Percentiles rank a stretch among this genome's conserved stretches.
These are phyloP conservation scores for Triglochin maritima DNA, from an alignment of 106 monocot genomes.

Conservation along the genomic window DNA sequence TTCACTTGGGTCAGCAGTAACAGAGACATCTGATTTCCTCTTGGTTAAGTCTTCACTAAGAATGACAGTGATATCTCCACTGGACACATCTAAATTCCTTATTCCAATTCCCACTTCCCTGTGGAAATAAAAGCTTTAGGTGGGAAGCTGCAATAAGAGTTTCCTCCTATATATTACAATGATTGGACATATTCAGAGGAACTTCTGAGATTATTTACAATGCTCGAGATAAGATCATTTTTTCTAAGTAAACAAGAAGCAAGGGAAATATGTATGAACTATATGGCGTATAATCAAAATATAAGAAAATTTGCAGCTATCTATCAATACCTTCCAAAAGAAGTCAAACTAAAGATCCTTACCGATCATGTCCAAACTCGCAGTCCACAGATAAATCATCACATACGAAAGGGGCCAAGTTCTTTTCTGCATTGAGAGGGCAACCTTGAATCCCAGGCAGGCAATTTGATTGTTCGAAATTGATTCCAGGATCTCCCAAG, in stretches of 20 bases:
- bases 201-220: too few species aligned
- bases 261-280: too few species aligned
- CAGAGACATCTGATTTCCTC: slow-evolving; percentile 18
- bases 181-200: too few species aligned
- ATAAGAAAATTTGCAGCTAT: too few species aligned
- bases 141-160: neutral
- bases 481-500: slow-evolving; percentile 22
- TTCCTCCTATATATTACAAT: too few species aligned
- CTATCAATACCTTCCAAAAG: too few species aligned
- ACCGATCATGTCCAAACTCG: slow-evolving; percentile 78
- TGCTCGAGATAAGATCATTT: too few species aligned
- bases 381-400: slow-evolving; percentile 52
- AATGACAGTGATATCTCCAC: slow-evolving; percentile 50
- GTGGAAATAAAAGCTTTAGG: slow-evolving; percentile 8
- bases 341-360: neutral
- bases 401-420: slow-evolving; percentile 46
- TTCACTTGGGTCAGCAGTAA: slow-evolving; percentile 16
- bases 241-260: too few species aligned
- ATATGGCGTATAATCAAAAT: too few species aligned
- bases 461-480: slow-evolving; percentile 24
- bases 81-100: slow-evolving; percentile 53
- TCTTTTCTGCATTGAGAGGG: slow-evolving; percentile 27
- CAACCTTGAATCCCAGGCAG: slow-evolving; percentile 20
- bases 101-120: slow-evolving; percentile 66
- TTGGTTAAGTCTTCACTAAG: slow-evolving; percentile 57